Percentiles rank a stretch among this genome's conserved stretches.
Conservation (phyloP, 768 basidiomycete genomes). For the Gyrodon lividus region DNA sequence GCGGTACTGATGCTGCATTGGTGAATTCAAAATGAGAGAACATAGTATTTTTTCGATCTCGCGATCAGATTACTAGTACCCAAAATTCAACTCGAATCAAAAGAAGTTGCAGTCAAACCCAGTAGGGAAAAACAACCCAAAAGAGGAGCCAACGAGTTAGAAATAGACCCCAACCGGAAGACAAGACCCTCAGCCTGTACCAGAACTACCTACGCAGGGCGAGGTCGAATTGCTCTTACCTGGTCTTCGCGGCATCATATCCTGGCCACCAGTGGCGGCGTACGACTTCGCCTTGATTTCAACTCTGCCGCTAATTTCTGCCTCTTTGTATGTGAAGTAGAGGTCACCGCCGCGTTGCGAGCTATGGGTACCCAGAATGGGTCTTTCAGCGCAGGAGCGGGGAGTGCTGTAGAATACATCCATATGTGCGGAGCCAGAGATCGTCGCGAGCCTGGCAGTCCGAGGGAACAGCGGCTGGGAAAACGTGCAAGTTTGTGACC, state of each 20-base stretch:
- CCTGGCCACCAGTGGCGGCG: constrained; percentile 20
- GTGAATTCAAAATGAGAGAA: too few relatives aligned
- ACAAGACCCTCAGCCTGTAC: constrained; percentile 4
- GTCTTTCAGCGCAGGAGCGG: constrained; percentile 51
- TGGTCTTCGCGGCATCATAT: constrained; percentile 7
- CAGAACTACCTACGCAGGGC: not conserved
- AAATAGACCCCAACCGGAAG: constrained; percentile 31
- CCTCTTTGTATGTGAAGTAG: constrained; percentile 53
- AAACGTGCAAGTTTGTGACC: constrained; percentile 46
- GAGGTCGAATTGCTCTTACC: not conserved
- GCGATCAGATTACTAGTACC: too few relatives aligned
- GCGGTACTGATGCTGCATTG: too few relatives aligned
- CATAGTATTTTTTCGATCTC: not conserved
- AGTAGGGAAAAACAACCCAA: not conserved
- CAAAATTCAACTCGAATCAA: not conserved
- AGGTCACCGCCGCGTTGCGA: constrained; percentile 52
- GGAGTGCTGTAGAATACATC: not conserved
- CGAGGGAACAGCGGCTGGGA: constrained; percentile 37
- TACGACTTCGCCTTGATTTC: constrained; percentile 40
- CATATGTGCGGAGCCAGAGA: constrained; percentile 37
- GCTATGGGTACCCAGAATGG: constrained; percentile 46
- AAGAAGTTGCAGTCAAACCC: not conserved
- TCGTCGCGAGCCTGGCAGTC: constrained; percentile 41
- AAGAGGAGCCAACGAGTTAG: constrained; percentile 7
- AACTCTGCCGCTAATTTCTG: constrained; percentile 50